These are phyloP conservation scores for Alternaria postmessia DNA, from an alignment of 2,329 filamentous ascomycete genomes.

Conservation along the genomic window DNA sequence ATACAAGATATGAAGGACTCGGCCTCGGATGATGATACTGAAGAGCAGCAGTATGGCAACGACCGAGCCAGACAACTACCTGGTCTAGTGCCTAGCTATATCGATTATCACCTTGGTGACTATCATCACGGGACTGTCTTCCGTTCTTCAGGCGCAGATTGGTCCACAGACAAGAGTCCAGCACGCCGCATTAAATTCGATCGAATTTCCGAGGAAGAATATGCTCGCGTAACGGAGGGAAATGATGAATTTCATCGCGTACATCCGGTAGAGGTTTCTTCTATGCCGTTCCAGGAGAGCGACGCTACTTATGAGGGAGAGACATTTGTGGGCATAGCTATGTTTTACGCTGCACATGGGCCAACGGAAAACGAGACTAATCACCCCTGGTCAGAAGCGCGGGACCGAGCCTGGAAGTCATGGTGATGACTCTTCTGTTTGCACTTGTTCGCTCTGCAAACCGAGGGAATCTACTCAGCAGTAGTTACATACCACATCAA, in stretches of 20 bases:
- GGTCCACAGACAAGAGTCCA: background rate
- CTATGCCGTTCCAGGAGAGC: background rate
- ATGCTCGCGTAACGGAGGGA: background rate
- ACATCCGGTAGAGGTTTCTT: conserved; percentile 5
- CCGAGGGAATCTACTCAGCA: background rate
- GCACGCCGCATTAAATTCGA: background rate
- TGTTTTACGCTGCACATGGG: background rate
- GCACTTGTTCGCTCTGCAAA: background rate
- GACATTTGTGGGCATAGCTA: background rate
- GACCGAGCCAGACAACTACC: conserved; percentile 12
- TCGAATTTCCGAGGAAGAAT: background rate
- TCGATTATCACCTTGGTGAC: conserved; percentile 4
- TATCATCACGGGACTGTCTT: conserved; percentile 8
- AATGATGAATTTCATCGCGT: background rate
- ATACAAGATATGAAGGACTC: background rate
- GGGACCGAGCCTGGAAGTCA: background rate
- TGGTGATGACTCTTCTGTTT: background rate
- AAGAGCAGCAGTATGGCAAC: background rate
- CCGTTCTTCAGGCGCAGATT: background rate
- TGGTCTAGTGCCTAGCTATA: conserved; percentile 14
- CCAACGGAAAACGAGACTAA: background rate
- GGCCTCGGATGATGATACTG: background rate
- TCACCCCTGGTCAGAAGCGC: background rate
- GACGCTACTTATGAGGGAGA: background rate
- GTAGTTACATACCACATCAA: background rate